phyloP scores from a whole-genome alignment of 2,329 filamentous ascomycete genomes.

The Colletotrichum salicis region DNA sequence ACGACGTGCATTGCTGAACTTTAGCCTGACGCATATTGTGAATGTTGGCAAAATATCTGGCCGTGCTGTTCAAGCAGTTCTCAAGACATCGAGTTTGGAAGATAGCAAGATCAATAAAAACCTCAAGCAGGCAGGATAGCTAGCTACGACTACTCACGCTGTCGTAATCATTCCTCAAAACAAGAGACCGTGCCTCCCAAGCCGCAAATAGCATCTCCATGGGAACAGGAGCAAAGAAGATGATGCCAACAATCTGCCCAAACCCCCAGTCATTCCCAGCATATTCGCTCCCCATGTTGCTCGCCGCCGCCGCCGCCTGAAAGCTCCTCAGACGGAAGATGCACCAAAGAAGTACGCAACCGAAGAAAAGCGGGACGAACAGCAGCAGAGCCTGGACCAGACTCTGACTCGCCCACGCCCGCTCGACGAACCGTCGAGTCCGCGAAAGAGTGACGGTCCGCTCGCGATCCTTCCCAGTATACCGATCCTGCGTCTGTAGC shows the following conservation, averaged over 20 bases:
- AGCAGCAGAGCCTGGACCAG: neutral
- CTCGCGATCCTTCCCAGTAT: neutral
- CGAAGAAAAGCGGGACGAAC: neutral
- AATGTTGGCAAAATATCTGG: neutral
- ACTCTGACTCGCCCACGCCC: neutral
- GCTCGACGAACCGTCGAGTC: neutral
- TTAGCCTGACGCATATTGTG: neutral
- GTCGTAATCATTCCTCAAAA: neutral
- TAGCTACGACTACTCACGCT: neutral
- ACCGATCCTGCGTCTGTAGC: neutral
- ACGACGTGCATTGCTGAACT: neutral
- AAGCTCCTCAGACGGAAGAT: constrained; percentile 5
- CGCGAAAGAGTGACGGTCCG: neutral
- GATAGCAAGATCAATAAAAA: neutral
- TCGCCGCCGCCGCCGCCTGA: neutral
- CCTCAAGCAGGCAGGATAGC: neutral
- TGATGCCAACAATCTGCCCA: constrained; percentile 40
- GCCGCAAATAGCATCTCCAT: constrained; percentile 3
- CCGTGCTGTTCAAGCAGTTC: neutral
- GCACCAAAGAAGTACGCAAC: neutral
- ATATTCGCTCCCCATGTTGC: neutral
- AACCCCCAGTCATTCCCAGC: constrained; percentile 37
- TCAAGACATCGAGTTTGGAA: neutral
- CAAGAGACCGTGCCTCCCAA: neutral
- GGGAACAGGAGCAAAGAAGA: constrained; percentile 39